Evolutionary conservation across 2,329 filamentous ascomycete species (phyloP).

Genomic region (Neonectria hederae): DNA sequence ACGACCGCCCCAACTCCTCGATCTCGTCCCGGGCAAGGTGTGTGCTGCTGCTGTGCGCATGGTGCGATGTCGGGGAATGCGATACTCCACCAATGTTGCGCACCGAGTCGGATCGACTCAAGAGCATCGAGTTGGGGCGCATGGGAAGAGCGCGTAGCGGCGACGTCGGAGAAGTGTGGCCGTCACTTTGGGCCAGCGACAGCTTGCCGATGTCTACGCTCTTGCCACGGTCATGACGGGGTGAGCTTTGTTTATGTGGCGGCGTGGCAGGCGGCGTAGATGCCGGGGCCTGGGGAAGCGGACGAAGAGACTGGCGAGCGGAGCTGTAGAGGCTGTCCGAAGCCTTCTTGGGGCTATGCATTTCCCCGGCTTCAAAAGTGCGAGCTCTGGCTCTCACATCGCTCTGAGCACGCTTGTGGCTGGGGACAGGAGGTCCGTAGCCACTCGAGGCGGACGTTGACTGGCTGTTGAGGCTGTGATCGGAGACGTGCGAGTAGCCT

Average conservation of each 20-base stretch:
- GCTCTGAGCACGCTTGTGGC: constrained; percentile 80
- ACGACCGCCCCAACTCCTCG: constrained; percentile 83
- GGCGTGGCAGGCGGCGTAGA: constrained; percentile 52
- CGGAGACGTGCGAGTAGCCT: constrained; percentile 69
- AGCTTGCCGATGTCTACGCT: constrained; percentile 70
- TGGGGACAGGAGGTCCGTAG: constrained; percentile 54
- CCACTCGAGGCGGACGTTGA: constrained; percentile 77
- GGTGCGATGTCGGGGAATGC: constrained; percentile 45
- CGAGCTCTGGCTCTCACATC: constrained; percentile 69
- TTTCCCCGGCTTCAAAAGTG: constrained; percentile 56
- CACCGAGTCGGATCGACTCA: constrained; percentile 67
- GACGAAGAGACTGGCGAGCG: constrained; percentile 80
- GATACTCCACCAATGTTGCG: constrained; percentile 47
- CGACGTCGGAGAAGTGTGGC: constrained; percentile 53
- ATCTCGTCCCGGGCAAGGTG: constrained; percentile 75
- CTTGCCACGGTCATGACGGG: constrained; percentile 66
- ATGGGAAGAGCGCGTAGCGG: constrained; percentile 54
- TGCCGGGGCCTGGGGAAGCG: constrained; percentile 73
- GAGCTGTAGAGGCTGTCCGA: constrained; percentile 75
- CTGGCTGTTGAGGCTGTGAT: constrained; percentile 66
- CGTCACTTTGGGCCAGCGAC: constrained; percentile 58
- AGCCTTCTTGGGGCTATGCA: constrained; percentile 53
- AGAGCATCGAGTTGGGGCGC: constrained; percentile 69
- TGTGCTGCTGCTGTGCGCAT: constrained; percentile 47
- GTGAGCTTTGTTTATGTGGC: constrained; percentile 46